Base-by-base conservation (phyloP, 805 yeast genomes). In the Teunomyces lycoperdinae region DNA sequence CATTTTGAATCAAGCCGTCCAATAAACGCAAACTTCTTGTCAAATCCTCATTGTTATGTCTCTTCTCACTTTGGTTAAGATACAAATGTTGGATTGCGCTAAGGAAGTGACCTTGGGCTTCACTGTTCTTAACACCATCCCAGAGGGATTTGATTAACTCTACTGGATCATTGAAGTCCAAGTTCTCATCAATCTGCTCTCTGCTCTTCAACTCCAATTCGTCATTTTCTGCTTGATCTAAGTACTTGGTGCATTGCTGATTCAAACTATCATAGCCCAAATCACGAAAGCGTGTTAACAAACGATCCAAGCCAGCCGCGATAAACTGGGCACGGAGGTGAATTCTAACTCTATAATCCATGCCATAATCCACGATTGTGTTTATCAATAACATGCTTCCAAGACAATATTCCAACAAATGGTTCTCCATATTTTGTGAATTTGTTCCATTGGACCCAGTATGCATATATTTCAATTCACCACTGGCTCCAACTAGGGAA, bases 401-500 rank as follows among this genome's bases (percentile, higher is more conserved):
- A 43, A 85, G 67, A 11, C 86, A 77, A 63, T 87, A 91, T 48
- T 90, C 96, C 50, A 78, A 68, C 24, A 89, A 68, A 47, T 83
- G 80, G 46, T 76, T 76, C 58, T 87, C 92, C 24, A 81, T 77
- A 43, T 76, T 75, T 29, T 77, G 71, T 0, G 82, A 80, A 28
- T 42, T 34, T 3, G 24, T 29, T 7, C 41, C 17, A 6, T 24
- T 14, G 2, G 58, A 43, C 4, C 70, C 70, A 5, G 66, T 58
- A 50, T 62, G 63, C 5, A 67, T 66, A 9, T 77, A 64, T 49
- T 81, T 83, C 46, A 82, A 77, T 55, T 92, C 97, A 8, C 85
- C 94, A 49, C 89, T 84, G 0, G 97, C 96, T 1, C 97, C 97
- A 7, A 92, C 98, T 58, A 85, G 66, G 0, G 97, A 88, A 9